A percentile compares a stretch with the other conserved stretches of the same genome.
Conservation (phyloP, 2,329 filamentous ascomycete genomes). For the Xylariaceae sp. region DNA sequence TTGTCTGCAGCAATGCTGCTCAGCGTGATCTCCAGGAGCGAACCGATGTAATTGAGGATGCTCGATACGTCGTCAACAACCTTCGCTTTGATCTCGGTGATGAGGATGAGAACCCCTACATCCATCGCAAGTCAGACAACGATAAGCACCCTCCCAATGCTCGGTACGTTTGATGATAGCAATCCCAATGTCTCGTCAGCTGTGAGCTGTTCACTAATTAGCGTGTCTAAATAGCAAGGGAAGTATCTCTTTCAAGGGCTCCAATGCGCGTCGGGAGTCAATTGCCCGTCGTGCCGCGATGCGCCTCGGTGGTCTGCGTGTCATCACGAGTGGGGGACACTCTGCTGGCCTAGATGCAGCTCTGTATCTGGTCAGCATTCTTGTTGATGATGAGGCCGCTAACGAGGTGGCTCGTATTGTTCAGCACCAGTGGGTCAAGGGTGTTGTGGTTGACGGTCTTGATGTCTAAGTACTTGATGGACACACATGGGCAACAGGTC, state of each 20-base stretch:
- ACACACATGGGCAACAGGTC: slow-evolving; percentile 4
- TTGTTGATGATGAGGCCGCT: slow-evolving; percentile 72
- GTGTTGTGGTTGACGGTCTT: slow-evolving; percentile 75
- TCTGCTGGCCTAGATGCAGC: slow-evolving; percentile 77
- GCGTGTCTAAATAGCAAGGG: slow-evolving; percentile 58
- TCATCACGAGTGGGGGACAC: slow-evolving; percentile 75
- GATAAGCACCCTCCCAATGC: slow-evolving; percentile 57
- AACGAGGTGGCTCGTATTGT: slow-evolving; percentile 68
- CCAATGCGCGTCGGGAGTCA: slow-evolving; percentile 69
- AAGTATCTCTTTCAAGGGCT: slow-evolving; percentile 74
- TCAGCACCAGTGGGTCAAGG: slow-evolving; percentile 84
- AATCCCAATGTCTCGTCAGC: neutral
- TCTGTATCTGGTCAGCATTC: slow-evolving; percentile 76
- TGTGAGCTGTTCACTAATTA: slow-evolving; percentile 21
- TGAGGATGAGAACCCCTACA: slow-evolving; percentile 77
- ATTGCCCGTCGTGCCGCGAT: slow-evolving; percentile 73
- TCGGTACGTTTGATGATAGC: slow-evolving; percentile 42
- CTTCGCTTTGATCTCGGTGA: slow-evolving; percentile 79
- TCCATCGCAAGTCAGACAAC: slow-evolving; percentile 66
- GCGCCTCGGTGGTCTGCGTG: slow-evolving; percentile 62
- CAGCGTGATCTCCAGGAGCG: slow-evolving; percentile 66
- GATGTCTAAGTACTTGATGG: slow-evolving; percentile 57
- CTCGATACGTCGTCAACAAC: slow-evolving; percentile 85
- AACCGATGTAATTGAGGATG: slow-evolving; percentile 75
- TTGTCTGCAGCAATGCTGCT: slow-evolving; percentile 68